Percentiles rank a stretch among this genome's conserved stretches.
phyloP scores from a whole-genome alignment of 352 stramenopile genomes.

The Globisporangium alternatum region DNA sequence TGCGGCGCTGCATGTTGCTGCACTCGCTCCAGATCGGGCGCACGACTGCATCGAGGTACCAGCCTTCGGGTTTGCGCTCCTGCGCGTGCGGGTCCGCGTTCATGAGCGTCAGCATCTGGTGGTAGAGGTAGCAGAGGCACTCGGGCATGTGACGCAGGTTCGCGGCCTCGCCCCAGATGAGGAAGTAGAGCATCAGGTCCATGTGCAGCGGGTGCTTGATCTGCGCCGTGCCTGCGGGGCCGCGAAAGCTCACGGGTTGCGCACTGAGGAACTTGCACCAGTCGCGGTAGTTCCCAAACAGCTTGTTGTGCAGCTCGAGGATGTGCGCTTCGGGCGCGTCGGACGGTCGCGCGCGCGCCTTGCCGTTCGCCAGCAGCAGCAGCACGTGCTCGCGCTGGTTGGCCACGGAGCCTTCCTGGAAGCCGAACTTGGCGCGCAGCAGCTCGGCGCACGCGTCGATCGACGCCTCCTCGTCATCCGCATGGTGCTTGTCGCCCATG shows the following conservation, averaged over 20 bases:
- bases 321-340: conserved; percentile 60
- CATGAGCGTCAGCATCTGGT: conserved; percentile 67
- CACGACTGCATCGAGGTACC: conserved; percentile 61
- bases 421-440: conserved; percentile 79
- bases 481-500: conserved; percentile 4
- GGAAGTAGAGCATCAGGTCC: conserved; percentile 96
- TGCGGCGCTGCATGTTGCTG: conserved; percentile 72
- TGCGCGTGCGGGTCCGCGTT: conserved; percentile 46
- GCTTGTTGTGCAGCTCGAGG: conserved; percentile 58
- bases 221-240: conserved; percentile 11
- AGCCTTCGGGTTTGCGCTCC: conserved; percentile 41
- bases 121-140: conserved; percentile 97
- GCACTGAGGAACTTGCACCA: conserved; percentile 72
- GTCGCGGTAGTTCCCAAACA: conserved; percentile 72
- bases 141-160: conserved; percentile 97
- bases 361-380: conserved; percentile 75
- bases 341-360: conserved; percentile 44
- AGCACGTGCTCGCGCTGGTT: conserved; percentile 86
- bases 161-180: conserved; percentile 95
- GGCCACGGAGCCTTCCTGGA: conserved; percentile 76
- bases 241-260: conserved; percentile 73
- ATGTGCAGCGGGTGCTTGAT: conserved; percentile 52
- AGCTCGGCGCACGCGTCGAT: conserved; percentile 82
- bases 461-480: conserved; percentile 70
- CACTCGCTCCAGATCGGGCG: conserved; percentile 66